Evolutionary conservation across 768 basidiomycete species (phyloP), one percentile per base, ranked within the genome.

Genomic region (Hydnomerulius pinastri): DNA sequence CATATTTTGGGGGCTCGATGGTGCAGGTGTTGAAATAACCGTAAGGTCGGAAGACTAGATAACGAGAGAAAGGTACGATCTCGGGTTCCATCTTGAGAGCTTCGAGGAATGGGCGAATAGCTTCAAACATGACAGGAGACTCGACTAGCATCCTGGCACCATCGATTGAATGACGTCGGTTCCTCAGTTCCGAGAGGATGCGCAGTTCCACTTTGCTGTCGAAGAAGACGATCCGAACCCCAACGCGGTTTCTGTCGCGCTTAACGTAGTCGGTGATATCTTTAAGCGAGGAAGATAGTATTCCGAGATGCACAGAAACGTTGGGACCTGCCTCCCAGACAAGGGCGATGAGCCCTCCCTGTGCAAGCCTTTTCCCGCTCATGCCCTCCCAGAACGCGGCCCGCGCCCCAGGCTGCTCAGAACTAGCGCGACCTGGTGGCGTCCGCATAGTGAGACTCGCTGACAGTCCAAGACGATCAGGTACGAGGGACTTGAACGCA

Each of bases 51-150:
- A 82, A 81, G 0, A 73, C 75, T 18, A 88, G 73, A 40, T 80
- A 78, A 9, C 63, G 63, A 0, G 72, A 59, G 60, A 87, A 85
- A 0, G 85, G 86, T 6, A 89, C 51, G 2, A 67, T 62, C 40
- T 79, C 76, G 0, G 87, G 84, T 46, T 83, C 85, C 2, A 70
- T 66, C 53, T 79, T 73, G 4, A 90, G 71, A 0, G 79, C 75
- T 50, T 85, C 75, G 12, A 90, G 71, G 69, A 89, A 89, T 0
- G 87, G 87, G 6, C 83, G 73, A 28, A 85, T 77, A 0, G 83
- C 72, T 51, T 86, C 86, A 51, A 78, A 87, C 78, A 89, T 78
- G 49, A 88, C 78, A 0, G 79, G 76, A 0, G 79, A 74, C 51
- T 89, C 86, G 12, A 88, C 67, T 20, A 88, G 67, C 2, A 85